Evolutionary conservation across 2,329 filamentous ascomycete genomes (phyloP).

Genomic region (Truncatella angustata): DNA sequence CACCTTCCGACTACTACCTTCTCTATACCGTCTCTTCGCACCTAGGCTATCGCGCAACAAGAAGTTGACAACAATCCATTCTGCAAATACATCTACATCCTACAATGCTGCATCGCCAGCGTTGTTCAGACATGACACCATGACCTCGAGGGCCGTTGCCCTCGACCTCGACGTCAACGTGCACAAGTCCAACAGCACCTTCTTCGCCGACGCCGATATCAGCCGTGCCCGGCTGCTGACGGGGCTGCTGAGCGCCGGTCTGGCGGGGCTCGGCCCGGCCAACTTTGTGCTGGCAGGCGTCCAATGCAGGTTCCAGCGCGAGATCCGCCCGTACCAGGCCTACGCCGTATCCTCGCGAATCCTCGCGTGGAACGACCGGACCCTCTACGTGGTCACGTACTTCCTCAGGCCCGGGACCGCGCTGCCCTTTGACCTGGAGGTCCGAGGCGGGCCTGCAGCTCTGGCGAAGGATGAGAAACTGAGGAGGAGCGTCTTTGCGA

Average conservation of each 20-base stretch:
- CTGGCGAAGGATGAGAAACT: background rate
- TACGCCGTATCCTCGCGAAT: constrained; percentile 9
- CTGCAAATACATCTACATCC: background rate
- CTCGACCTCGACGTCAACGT: constrained; percentile 4
- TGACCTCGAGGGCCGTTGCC: background rate
- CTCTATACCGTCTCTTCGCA: background rate
- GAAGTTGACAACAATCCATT: background rate
- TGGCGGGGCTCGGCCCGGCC: background rate
- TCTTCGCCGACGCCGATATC: constrained; percentile 8
- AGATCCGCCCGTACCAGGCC: constrained; percentile 5
- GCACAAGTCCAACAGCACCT: constrained; percentile 11
- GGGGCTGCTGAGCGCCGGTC: background rate
- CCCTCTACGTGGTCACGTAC: constrained; percentile 3
- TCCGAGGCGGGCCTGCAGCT: background rate
- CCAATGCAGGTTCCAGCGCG: constrained; percentile 4
- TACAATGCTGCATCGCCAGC: background rate
- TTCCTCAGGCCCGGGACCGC: background rate
- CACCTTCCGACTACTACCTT: constrained; percentile 1
- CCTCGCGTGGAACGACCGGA: background rate
- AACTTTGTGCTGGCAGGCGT: constrained; percentile 5
- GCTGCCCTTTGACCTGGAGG: background rate
- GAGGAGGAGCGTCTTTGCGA: background rate
- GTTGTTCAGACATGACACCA: constrained; percentile 1
- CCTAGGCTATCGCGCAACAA: background rate
- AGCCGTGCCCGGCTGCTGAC: background rate